Evolutionary conservation across 306 rosid genomes (phyloP).

Genomic region (Prunus fruticosa): DNA sequence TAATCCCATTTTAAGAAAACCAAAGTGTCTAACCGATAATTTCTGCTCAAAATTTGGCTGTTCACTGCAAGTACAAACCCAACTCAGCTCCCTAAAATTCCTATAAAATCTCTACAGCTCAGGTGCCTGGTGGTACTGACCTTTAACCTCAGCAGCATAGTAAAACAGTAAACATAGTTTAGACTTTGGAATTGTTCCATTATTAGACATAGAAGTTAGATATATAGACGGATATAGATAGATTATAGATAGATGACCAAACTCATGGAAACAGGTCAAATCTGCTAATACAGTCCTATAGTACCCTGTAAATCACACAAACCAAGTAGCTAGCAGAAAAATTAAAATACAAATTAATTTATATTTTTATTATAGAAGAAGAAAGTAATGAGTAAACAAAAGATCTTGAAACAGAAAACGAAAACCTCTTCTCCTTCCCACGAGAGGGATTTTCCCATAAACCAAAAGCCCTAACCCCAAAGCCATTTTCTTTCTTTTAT

Average conservation of each 20-base stretch:
- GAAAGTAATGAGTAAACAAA: not conserved
- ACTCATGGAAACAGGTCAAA: not conserved
- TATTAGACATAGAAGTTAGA: not conserved
- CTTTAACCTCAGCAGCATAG: slow-evolving; percentile 1
- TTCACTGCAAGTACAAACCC: not conserved
- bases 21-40: not conserved
- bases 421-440: slow-evolving; percentile 47
- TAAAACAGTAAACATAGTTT: slow-evolving; percentile 11
- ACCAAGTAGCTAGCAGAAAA: not conserved
- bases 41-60: not conserved
- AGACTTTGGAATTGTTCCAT: not conserved
- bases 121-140: not conserved
- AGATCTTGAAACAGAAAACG: slow-evolving; percentile 19
- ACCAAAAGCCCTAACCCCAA: slow-evolving; percentile 39
- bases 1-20: not conserved
- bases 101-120: not conserved
- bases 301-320: not conserved
- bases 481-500: slow-evolving; percentile 11
- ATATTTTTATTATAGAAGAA: not conserved
- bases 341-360: too few relatives aligned
- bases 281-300: too few relatives aligned
- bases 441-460: slow-evolving; percentile 50
- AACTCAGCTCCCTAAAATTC: not conserved
- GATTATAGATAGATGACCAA: too few relatives aligned
- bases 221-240: not conserved